These are phyloP conservation scores for Sphaerobolus stellatus DNA, from an alignment of 1,284 basidiomycete species.

Conservation along the genomic window DNA sequence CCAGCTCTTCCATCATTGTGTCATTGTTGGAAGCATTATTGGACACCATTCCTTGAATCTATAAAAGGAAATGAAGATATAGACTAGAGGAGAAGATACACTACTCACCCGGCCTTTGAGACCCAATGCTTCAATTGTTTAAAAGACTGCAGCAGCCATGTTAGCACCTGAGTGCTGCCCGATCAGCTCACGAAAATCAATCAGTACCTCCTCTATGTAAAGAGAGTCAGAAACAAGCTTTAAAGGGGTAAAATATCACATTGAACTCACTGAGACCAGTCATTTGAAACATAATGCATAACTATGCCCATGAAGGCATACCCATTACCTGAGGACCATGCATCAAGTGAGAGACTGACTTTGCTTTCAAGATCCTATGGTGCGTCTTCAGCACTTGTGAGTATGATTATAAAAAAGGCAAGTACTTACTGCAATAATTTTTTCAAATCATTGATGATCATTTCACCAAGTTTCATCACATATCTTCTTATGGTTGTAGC, in stretches of 20 bases:
- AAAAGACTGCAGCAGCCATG: slow-evolving; percentile 11
- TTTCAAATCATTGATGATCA: slow-evolving; percentile 22
- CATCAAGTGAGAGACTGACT: slow-evolving; percentile 30
- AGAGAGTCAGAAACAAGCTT: not conserved
- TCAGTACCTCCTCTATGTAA: slow-evolving; percentile 13
- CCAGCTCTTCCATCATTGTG: slow-evolving; percentile 12
- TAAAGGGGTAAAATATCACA: not conserved
- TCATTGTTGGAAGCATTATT: slow-evolving; percentile 17
- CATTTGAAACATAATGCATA: slow-evolving; percentile 29
- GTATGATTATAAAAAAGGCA: not conserved
- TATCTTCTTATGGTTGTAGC: slow-evolving; percentile 7
- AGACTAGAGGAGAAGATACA: not conserved
- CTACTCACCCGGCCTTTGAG: slow-evolving; percentile 7
- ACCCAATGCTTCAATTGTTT: slow-evolving; percentile 8
- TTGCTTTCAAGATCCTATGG: slow-evolving; percentile 23
- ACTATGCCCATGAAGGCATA: slow-evolving; percentile 35
- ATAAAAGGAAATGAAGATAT: not conserved
- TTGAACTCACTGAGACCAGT: slow-evolving; percentile 10
- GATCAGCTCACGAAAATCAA: slow-evolving; percentile 15
- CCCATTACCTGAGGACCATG: slow-evolving; percentile 31
- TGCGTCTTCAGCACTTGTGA: not conserved
- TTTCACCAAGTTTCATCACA: slow-evolving; percentile 18
- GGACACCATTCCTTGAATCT: slow-evolving; percentile 9
- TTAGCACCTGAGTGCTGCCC: slow-evolving; percentile 16
- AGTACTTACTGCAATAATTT: slow-evolving; percentile 9